Evolutionary conservation across 495 filamentous ascomycete species (phyloP).

Genomic region (Penicillium coprophilum): DNA sequence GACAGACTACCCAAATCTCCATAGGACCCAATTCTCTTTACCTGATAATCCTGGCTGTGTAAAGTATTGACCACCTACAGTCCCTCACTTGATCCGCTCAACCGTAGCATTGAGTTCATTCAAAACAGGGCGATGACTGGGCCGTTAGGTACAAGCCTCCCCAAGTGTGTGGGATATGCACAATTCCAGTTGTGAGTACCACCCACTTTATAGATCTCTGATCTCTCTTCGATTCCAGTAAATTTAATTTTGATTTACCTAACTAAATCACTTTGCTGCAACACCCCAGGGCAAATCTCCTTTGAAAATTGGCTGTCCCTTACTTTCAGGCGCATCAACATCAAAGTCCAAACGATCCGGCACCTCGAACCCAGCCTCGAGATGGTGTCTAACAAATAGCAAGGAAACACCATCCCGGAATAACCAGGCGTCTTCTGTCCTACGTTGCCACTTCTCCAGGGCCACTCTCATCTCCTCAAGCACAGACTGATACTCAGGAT

Average conservation of each 20-base stretch:
- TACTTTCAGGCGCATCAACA: conserved; percentile 24
- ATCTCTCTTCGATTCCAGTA: no score
- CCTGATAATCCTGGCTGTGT: no score
- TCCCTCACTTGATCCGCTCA: no score
- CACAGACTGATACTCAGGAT: conserved; percentile 22
- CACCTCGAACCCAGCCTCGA: conserved; percentile 37
- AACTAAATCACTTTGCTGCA: conserved; percentile 3
- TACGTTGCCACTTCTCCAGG: conserved; percentile 39
- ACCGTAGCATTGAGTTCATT: no score
- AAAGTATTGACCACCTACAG: neutral
- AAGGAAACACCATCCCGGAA: conserved; percentile 41
- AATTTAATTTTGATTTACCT: no score
- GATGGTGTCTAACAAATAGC: conserved; percentile 31
- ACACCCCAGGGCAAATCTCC: conserved; percentile 20
- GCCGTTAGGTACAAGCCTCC: no score
- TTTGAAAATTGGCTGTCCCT: conserved; percentile 12
- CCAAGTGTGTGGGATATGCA: no score
- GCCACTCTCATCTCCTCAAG: conserved; percentile 30
- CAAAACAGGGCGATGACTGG: no score
- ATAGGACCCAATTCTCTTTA: no score
- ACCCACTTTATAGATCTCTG: no score
- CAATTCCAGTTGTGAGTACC: no score
- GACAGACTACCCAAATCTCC: neutral
- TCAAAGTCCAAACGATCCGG: conserved; percentile 46
- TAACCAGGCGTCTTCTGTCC: conserved; percentile 44